phyloP scores from a whole-genome alignment of 2,329 filamentous ascomycete genomes.

The Venturia aucupariae region DNA sequence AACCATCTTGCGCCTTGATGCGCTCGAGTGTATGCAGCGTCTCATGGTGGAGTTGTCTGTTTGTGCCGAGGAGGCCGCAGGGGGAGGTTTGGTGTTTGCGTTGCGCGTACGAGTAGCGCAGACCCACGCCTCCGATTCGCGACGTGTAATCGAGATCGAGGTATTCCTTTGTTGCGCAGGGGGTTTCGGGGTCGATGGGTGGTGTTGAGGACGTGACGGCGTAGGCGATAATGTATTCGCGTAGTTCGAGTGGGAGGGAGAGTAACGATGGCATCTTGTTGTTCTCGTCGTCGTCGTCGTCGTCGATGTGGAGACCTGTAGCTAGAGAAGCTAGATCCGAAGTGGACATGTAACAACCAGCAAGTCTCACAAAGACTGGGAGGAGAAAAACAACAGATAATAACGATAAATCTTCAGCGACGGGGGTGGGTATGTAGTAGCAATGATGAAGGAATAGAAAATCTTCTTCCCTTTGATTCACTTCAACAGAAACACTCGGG shows the following conservation, averaged over 20 bases:
- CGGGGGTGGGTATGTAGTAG: too few species aligned
- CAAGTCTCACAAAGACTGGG: too few species aligned
- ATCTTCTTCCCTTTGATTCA: too few species aligned
- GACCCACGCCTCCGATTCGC: not conserved
- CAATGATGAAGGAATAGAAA: too few species aligned
- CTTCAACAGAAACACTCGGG: too few species aligned
- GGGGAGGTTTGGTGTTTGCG: constrained; percentile 5
- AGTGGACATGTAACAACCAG: not conserved
- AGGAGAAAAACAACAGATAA: not conserved
- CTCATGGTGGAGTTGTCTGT: not conserved
- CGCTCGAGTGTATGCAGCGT: constrained; percentile 1
- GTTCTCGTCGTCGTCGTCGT: too few species aligned
- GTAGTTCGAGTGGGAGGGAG: not conserved
- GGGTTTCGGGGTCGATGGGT: not conserved
- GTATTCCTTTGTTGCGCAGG: not conserved
- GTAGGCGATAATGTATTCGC: constrained; percentile 6
- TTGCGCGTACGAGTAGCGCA: constrained; percentile 4
- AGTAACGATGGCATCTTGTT: constrained; percentile 3
- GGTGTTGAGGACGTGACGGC: not conserved
- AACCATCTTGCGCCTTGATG: constrained; percentile 1
- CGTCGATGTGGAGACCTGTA: not conserved
- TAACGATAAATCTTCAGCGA: not conserved
- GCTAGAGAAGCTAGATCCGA: not conserved
- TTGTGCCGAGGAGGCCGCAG: constrained; percentile 1
- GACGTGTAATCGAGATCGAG: constrained; percentile 9